Conservation (phyloP, 441 rosid species). For the Arabidopsis hybrid region DNA sequence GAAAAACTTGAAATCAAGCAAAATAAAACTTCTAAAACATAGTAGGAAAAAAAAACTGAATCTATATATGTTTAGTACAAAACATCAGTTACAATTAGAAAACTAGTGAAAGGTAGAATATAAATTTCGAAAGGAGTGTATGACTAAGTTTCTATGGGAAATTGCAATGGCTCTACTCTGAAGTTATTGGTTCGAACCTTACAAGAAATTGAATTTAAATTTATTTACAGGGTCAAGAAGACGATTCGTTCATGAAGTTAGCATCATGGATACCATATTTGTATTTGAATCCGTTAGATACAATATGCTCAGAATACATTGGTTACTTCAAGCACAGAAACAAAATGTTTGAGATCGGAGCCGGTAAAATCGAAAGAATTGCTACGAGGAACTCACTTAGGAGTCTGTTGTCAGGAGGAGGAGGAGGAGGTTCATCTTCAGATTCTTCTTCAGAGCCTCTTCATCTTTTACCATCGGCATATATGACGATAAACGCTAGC, state of each 20-base stretch:
- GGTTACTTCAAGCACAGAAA: constrained; percentile 56
- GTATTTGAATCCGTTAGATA: constrained; percentile 53
- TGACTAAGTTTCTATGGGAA: no score
- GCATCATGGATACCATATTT: constrained; percentile 53
- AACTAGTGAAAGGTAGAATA: no score
- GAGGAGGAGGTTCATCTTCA: constrained; percentile 29
- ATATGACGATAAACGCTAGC: constrained; percentile 41
- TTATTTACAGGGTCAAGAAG: background rate
- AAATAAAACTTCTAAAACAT: no score
- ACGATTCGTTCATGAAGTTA: constrained; percentile 44
- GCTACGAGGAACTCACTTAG: constrained; percentile 50
- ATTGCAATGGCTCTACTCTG: no score
- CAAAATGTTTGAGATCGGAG: constrained; percentile 53
- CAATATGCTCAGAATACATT: constrained; percentile 53
- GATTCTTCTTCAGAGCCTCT: constrained; percentile 46
- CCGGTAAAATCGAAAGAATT: constrained; percentile 49
- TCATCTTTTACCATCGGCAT: constrained; percentile 53
- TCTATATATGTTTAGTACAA: no score
- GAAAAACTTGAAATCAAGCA: background rate
- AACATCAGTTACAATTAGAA: no score
- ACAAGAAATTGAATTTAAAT: no score
- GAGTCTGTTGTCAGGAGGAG: constrained; percentile 44
- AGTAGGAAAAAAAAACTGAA: no score
- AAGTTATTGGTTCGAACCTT: no score
- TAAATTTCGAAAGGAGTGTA: no score